Percentiles rank a stretch among this genome's conserved stretches.
Conservation (phyloP, 2,329 filamentous ascomycete species). For the Paecilomyces sp. region DNA sequence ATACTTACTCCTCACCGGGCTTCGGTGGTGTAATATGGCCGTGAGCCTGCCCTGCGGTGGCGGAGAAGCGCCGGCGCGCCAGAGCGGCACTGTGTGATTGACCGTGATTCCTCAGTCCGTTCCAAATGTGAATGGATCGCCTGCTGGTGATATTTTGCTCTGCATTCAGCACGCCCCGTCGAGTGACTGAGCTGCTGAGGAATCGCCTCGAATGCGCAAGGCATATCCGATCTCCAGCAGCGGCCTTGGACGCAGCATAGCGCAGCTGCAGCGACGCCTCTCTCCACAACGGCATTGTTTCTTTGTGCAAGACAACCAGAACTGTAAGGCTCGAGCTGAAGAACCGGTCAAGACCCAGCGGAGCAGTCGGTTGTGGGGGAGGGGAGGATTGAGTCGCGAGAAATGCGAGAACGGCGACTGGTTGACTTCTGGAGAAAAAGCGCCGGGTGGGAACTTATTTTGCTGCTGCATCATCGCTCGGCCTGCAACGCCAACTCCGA, state of each 20-base stretch:
- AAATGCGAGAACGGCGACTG: not conserved
- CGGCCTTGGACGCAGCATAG: constrained; percentile 49
- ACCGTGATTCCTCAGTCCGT: constrained; percentile 1
- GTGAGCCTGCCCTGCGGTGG: constrained; percentile 55
- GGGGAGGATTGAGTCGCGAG: not conserved
- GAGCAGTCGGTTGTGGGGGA: not conserved
- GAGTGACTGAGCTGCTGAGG: constrained; percentile 16
- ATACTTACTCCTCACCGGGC: constrained; percentile 78
- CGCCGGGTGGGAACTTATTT: not conserved
- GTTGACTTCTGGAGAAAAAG: not conserved
- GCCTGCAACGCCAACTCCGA: not conserved
- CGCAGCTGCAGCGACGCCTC: constrained; percentile 26
- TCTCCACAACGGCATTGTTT: constrained; percentile 26
- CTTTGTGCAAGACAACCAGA: not conserved
- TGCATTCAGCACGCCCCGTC: constrained; percentile 11
- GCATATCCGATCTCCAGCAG: constrained; percentile 47
- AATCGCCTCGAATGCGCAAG: constrained; percentile 21
- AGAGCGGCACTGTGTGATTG: constrained; percentile 16
- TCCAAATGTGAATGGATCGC: constrained; percentile 7
- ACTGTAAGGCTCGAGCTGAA: not conserved
- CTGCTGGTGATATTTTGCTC: constrained; percentile 7
- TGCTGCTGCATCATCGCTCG: not conserved
- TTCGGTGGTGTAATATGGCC: constrained; percentile 79
- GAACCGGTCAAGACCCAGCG: not conserved
- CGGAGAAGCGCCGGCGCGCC: constrained; percentile 55